phyloP scores from a whole-genome alignment of 352 stramenopile genomes.

The Thraustochytrium sp. region DNA sequence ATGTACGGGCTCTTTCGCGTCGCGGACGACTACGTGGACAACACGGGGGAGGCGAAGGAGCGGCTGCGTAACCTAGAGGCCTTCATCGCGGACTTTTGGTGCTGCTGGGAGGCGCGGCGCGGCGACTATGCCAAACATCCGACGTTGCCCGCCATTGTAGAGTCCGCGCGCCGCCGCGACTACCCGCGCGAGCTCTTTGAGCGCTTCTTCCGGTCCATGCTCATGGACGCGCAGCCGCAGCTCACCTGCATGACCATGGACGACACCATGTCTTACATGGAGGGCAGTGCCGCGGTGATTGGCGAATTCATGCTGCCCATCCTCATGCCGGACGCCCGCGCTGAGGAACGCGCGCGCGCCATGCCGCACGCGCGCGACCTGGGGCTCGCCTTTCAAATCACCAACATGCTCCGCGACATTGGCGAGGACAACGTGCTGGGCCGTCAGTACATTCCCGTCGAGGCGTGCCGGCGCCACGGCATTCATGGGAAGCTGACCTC shows the following conservation, averaged over 20 bases:
- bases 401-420: conserved; percentile 37
- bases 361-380: conserved; percentile 11
- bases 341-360: neutral
- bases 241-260: conserved; percentile 6
- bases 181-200: conserved; percentile 26
- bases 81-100: conserved; percentile 38
- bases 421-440: neutral
- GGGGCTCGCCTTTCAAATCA: conserved; percentile 27
- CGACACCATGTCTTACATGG: conserved; percentile 38
- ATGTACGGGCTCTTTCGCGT: conserved; percentile 40
- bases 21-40: conserved; percentile 28
- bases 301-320: conserved; percentile 41
- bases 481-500: neutral
- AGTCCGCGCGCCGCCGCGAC: neutral
- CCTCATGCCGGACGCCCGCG: neutral
- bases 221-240: neutral
- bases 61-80: conserved; percentile 6
- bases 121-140: conserved; percentile 6
- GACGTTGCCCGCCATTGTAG: conserved; percentile 21
- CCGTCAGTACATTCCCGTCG: conserved; percentile 31
- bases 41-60: neutral
- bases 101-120: neutral
- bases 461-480: neutral
- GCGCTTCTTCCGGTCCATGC: conserved; percentile 33
- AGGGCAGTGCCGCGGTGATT: conserved; percentile 32